Evolutionary conservation across 2,329 filamentous ascomycete species (phyloP).

Genomic region (Aureobasidium sp.): DNA sequence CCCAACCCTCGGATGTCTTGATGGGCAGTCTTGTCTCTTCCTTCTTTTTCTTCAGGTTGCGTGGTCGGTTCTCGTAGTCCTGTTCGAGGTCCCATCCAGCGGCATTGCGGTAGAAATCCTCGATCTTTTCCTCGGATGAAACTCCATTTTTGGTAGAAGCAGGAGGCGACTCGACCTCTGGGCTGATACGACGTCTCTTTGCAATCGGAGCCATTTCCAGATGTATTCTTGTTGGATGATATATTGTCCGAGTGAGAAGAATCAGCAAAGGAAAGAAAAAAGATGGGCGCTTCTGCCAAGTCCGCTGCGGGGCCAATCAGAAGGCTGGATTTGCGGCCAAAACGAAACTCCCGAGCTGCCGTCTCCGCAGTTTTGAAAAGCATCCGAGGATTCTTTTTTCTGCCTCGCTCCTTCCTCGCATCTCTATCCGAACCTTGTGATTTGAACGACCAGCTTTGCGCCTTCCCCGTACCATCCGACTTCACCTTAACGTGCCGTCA

Average conservation of each 20-base stretch:
- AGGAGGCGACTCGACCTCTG: constrained; percentile 32
- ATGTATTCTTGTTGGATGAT: not conserved
- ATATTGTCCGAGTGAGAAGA: not conserved
- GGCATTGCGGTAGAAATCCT: constrained; percentile 49
- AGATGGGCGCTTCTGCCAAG: not conserved
- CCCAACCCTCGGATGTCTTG: constrained; percentile 70
- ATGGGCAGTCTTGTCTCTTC: constrained; percentile 76
- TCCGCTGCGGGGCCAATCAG: not conserved
- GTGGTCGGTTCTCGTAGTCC: constrained; percentile 74
- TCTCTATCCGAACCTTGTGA: not conserved
- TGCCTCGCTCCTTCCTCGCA: not conserved
- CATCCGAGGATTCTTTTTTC: constrained; percentile 10
- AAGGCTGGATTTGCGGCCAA: constrained; percentile 6
- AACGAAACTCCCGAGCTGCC: constrained; percentile 6
- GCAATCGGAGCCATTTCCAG: constrained; percentile 40
- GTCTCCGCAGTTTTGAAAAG: not conserved
- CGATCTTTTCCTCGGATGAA: constrained; percentile 21
- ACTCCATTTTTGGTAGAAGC: constrained; percentile 21
- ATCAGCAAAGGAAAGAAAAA: constrained; percentile 7
- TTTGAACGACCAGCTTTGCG: not conserved
- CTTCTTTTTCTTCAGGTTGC: constrained; percentile 66
- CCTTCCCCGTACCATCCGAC: not conserved
- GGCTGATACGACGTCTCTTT: constrained; percentile 47
- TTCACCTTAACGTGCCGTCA: too few relatives aligned
- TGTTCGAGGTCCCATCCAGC: constrained; percentile 87